A percentile compares a stretch with the other conserved stretches of the same genome.
Evolutionary conservation across 345 rosid genomes (phyloP).

Genomic region (Brassica carinata): DNA sequence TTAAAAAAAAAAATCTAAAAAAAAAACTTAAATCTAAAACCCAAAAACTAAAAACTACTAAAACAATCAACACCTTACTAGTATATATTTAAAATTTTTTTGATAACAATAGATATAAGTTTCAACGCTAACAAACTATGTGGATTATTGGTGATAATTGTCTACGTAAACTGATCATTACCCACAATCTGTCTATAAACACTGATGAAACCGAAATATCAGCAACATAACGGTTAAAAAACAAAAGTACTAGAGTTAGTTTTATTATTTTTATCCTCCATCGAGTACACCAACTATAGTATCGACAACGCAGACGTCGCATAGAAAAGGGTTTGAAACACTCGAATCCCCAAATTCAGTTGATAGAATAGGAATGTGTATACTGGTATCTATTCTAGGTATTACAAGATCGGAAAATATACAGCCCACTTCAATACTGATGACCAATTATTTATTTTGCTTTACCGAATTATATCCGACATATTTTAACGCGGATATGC

Average conservation of each 20-base stretch:
- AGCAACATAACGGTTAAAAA: background rate
- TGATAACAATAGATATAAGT: background rate
- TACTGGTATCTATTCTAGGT: background rate
- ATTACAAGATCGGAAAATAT: background rate
- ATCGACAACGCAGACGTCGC: background rate
- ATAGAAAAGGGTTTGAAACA: background rate
- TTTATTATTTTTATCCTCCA: background rate
- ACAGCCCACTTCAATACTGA: background rate
- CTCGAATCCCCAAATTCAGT: background rate
- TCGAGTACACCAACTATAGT: background rate
- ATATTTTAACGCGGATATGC: too few relatives aligned
- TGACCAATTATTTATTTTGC: background rate
- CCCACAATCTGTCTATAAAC: background rate
- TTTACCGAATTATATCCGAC: too few relatives aligned
- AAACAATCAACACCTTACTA: too few relatives aligned
- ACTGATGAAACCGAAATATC: background rate
- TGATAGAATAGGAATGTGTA: background rate
- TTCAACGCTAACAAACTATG: background rate
- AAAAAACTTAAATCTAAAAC: too few relatives aligned
- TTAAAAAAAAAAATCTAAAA: too few relatives aligned
- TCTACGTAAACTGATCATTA: background rate
- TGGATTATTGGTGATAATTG: background rate
- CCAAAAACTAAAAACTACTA: too few relatives aligned
- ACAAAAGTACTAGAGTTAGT: background rate
- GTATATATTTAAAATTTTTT: too few relatives aligned